Base-by-base conservation (phyloP, 768 basidiomycete species). In the Tulasnella calospora region DNA sequence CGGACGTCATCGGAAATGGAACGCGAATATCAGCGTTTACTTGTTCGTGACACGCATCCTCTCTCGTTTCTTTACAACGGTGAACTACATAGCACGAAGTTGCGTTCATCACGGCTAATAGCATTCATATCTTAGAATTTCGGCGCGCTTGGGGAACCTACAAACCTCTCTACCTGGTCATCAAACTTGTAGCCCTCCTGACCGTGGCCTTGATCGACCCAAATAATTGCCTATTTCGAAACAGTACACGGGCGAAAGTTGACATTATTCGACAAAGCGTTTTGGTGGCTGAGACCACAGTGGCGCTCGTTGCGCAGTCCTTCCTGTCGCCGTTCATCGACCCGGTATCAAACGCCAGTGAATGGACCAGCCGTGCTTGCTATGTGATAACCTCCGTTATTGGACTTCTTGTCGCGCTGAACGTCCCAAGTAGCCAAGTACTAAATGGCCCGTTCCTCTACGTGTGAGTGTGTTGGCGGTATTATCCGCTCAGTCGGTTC, bases 281-380 rank as follows among this genome's bases (percentile, higher is more conserved):
- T 23, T 86, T 94, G 19, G 83, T 93, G 23, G 80, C 86, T 9
- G 87, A 89, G 44, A 90, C 90, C 76, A 80, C 89, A 19, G 84
- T 85, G 17, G 93, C 92, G 82, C 92, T 93, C 82, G 79, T 87
- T 36, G 81, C 88, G 4, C 92, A 93, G 81, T 91, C 90, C 80
- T 82, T 88, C 38, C 84, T 89, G 74, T 86, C 87, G 0, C 91
- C 92, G 8, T 93, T 93, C 82, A 81, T 90, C 78, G 89, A 92
- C 81, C 91, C 91, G 27, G 87, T 91, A 78, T 89, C 89, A 83
- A 93, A 93, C 83, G 91, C 91, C 1, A 91, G 89, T 82, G 92
- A 93, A 86, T 92, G 90, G 89, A 87, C 88, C 15, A 92, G 91
- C 67, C 84, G 93, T 73, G 83, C 91, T 69, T 91, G 91, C 82